Evolutionary conservation across 176 grass and related monocot genomes (phyloP).

Genomic region (Thalia dealbata): DNA sequence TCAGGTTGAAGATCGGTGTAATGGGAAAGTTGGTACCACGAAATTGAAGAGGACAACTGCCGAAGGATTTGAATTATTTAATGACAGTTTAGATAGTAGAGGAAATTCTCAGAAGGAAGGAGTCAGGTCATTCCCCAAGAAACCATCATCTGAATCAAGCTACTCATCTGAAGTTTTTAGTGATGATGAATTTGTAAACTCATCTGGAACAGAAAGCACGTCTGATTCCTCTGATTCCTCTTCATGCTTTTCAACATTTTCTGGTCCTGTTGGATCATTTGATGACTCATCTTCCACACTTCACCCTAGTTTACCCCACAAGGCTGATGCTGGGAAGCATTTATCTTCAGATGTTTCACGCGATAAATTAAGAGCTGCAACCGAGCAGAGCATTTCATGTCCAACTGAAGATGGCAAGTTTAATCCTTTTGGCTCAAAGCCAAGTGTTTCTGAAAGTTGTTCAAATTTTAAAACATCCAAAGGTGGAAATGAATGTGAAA

Average conservation of each 20-base stretch:
- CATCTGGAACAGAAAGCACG: conserved; percentile 18
- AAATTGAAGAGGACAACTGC: not conserved
- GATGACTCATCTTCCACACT: conserved; percentile 3
- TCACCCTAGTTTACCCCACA: not conserved
- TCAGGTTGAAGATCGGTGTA: not conserved
- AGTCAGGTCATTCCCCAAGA: conserved; percentile 1
- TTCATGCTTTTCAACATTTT: conserved; percentile 3
- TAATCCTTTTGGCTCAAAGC: not conserved
- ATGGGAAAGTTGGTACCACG: not conserved
- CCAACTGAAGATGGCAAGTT: not conserved
- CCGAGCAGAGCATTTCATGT: conserved; percentile 5
- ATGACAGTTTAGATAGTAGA: not conserved
- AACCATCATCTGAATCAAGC: conserved; percentile 16
- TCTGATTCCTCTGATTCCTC: conserved; percentile 21
- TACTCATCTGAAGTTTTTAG: conserved; percentile 24
- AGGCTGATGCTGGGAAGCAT: not conserved
- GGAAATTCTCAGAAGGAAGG: not conserved
- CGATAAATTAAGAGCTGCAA: not conserved
- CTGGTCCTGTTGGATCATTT: not conserved
- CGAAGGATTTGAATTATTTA: not conserved
- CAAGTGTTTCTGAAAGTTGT: conserved; percentile 4
- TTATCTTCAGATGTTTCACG: not conserved
- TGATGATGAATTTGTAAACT: conserved; percentile 13
- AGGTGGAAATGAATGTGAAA: conserved; percentile 9
- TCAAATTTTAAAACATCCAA: conserved; percentile 5